Conservation (phyloP, 1,139 yeast genomes). For the Candida sanyaensis region DNA sequence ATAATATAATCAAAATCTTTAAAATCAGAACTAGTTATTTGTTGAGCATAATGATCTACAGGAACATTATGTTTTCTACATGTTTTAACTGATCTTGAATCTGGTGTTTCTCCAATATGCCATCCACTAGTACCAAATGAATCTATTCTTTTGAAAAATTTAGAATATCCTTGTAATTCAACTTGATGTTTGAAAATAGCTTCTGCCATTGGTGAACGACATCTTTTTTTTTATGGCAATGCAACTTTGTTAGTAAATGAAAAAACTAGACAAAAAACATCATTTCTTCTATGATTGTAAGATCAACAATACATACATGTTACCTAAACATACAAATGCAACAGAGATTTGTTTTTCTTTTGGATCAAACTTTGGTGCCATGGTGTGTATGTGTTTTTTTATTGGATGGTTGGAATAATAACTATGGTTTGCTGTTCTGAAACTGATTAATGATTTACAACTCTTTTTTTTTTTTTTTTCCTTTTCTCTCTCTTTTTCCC, state of each 20-base stretch:
- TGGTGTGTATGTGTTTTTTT: conserved; percentile 2
- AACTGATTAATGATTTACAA: neutral
- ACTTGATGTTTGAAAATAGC: conserved; percentile 79
- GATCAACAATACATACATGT: conserved; percentile 57
- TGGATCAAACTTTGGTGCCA: conserved; percentile 21
- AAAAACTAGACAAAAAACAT: neutral
- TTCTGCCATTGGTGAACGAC: conserved; percentile 99
- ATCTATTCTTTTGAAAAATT: conserved; percentile 58
- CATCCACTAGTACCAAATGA: conserved; percentile 89
- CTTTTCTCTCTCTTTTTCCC: too few species aligned
- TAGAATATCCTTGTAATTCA: conserved; percentile 41
- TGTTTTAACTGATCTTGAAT: conserved; percentile 66
- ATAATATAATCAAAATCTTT: conserved; percentile 75
- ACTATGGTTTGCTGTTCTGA: neutral
- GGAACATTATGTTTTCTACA: conserved; percentile 76
- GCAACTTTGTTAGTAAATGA: conserved; percentile 15
- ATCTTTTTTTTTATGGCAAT: conserved; percentile 40
- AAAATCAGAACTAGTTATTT: conserved; percentile 60
- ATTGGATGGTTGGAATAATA: neutral
- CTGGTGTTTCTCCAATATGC: conserved; percentile 84
- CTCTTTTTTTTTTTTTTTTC: neutral
- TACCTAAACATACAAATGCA: conserved; percentile 91
- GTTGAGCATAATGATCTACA: conserved; percentile 75
- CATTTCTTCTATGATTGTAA: too few species aligned
- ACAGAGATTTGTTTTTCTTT: conserved; percentile 51